phyloP scores from a whole-genome alignment of 148 eudicot species.

The Polygonum maritimum region DNA sequence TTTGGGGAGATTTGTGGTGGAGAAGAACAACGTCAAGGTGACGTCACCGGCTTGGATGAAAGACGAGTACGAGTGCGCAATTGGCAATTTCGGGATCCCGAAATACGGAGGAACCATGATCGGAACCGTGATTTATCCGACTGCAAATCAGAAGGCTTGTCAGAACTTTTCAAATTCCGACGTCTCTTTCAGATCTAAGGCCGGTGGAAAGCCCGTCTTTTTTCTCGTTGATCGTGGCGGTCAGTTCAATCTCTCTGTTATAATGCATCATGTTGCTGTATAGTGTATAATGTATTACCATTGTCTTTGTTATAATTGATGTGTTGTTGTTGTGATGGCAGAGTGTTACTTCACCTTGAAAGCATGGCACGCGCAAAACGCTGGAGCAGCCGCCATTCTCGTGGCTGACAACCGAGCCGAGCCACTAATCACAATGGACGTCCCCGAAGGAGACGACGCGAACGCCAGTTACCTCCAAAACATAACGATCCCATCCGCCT shows the following conservation, averaged over 20 bases:
- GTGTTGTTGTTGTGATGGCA: conserved; percentile 15
- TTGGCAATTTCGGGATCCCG: conserved; percentile 93
- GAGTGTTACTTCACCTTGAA: conserved; percentile 88
- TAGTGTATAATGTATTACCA: neutral
- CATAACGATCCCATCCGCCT: conserved; percentile 76
- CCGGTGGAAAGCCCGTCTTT: conserved; percentile 79
- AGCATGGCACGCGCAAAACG: conserved; percentile 93
- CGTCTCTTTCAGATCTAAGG: conserved; percentile 43
- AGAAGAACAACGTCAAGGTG: conserved; percentile 80
- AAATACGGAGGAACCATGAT: conserved; percentile 85
- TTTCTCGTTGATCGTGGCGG: conserved; percentile 89
- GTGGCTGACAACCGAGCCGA: conserved; percentile 68
- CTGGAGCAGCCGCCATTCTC: conserved; percentile 84
- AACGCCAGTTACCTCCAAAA: conserved; percentile 60
- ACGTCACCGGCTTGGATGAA: conserved; percentile 56
- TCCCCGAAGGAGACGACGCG: conserved; percentile 63
- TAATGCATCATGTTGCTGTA: too few relatives aligned
- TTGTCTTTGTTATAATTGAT: neutral
- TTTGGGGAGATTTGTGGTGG: conserved; percentile 85
- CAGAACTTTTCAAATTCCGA: conserved; percentile 40
- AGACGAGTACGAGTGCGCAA: conserved; percentile 76
- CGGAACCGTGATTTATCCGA: conserved; percentile 61
- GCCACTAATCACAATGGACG: conserved; percentile 93
- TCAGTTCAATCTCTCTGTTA: conserved; percentile 11
- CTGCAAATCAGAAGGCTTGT: conserved; percentile 66